Conservation (phyloP, 2,329 filamentous ascomycete genomes). For the Alternaria solani region DNA sequence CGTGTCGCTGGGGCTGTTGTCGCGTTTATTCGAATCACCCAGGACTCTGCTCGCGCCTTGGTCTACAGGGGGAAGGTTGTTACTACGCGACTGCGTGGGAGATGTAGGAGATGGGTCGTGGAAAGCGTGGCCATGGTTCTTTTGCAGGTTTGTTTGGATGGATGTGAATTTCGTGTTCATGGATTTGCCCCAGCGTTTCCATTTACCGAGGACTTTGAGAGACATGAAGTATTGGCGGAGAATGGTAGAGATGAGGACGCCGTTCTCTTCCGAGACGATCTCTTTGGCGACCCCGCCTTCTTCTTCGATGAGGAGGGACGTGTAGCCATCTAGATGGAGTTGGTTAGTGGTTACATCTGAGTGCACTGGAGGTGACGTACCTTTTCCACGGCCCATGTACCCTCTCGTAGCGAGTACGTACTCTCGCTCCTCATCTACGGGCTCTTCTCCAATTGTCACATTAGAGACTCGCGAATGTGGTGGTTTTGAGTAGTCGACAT, state of each 20-base stretch:
- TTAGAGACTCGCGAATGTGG: slow-evolving; percentile 69
- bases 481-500: slow-evolving; percentile 71
- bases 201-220: slow-evolving; percentile 79
- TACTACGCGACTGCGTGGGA: slow-evolving; percentile 11
- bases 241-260: slow-evolving; percentile 84
- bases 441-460: slow-evolving; percentile 67
- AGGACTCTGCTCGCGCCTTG: slow-evolving; percentile 23
- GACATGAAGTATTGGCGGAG: slow-evolving; percentile 92
- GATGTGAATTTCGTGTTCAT: slow-evolving; percentile 71
- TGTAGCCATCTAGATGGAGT: slow-evolving; percentile 70
- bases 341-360: slow-evolving; percentile 9
- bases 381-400: slow-evolving; percentile 87
- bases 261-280: slow-evolving; percentile 77
- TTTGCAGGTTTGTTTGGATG: slow-evolving; percentile 69
- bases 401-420: slow-evolving; percentile 82
- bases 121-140: slow-evolving; percentile 60
- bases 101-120: slow-evolving; percentile 50
- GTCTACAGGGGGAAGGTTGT: slow-evolving; percentile 14
- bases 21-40: not conserved
- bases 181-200: slow-evolving; percentile 73
- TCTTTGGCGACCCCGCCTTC: slow-evolving; percentile 81
- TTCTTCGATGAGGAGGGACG: slow-evolving; percentile 74
- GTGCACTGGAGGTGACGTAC: slow-evolving; percentile 15
- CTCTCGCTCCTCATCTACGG: slow-evolving; percentile 67
- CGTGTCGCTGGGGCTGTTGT: not conserved